Evolutionary conservation across 257 asterid species (phyloP).

Genomic region (Solanum virginianum): DNA sequence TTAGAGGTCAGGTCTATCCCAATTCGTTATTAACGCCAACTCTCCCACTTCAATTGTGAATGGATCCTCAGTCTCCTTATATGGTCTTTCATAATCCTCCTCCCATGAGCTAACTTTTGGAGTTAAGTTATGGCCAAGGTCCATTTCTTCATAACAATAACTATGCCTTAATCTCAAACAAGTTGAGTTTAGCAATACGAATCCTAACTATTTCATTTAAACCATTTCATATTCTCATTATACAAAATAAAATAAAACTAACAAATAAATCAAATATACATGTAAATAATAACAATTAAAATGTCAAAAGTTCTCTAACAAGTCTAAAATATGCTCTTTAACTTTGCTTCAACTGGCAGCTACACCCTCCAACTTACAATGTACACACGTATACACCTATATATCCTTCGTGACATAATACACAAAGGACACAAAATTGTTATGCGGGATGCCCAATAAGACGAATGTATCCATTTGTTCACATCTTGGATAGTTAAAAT

Average conservation of each 20-base stretch:
- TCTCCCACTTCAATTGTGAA: not conserved
- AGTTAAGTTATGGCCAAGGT: not conserved
- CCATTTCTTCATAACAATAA: not conserved
- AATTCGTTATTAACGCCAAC: too few relatives aligned
- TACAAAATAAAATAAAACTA: too few relatives aligned
- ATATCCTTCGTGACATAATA: too few relatives aligned
- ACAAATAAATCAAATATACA: too few relatives aligned
- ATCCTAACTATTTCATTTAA: not conserved
- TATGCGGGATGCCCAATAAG: too few relatives aligned
- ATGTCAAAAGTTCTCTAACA: not conserved
- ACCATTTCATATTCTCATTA: not conserved
- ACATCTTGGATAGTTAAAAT: too few relatives aligned
- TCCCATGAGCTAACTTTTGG: not conserved
- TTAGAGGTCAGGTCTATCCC: too few relatives aligned
- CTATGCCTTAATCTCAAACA: not conserved
- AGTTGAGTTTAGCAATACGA: not conserved
- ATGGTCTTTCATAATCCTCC: not conserved
- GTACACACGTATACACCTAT: too few relatives aligned
- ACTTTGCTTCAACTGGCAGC: not conserved
- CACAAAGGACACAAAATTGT: too few relatives aligned
- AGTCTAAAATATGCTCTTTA: not conserved
- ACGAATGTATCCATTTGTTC: too few relatives aligned
- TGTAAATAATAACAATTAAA: not conserved
- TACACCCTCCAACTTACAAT: too few relatives aligned
- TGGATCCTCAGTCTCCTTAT: not conserved